Evolutionary conservation across 1,139 yeast genomes (phyloP).

Genomic region (Scheffersomyces quercinus): DNA sequence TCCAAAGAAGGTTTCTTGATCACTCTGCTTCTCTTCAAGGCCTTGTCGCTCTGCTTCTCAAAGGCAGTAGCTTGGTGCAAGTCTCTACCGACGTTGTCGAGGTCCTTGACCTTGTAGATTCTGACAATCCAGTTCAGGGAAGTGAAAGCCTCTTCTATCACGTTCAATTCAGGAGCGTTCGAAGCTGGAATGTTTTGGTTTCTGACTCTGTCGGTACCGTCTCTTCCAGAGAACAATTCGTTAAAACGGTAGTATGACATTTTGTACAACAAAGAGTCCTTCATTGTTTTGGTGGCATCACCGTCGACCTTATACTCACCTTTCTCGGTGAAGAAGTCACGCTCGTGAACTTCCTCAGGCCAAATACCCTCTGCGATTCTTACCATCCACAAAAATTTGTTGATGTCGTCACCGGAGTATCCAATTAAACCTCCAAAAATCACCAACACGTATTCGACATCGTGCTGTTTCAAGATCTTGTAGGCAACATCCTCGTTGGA

Average conservation of each 20-base stretch:
- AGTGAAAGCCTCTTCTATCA: conserved; percentile 92
- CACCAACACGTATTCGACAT: conserved; percentile 90
- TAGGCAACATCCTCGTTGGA: conserved; percentile 86
- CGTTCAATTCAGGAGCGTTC: conserved; percentile 63
- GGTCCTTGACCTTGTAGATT: conserved; percentile 87
- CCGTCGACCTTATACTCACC: conserved; percentile 91
- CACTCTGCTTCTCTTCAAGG: conserved; percentile 40
- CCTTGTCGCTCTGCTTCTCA: conserved; percentile 31
- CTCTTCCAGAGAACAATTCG: conserved; percentile 68
- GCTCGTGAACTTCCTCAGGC: conserved; percentile 95
- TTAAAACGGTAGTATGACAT: conserved; percentile 88
- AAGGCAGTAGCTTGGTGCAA: conserved; percentile 50
- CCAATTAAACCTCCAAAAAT: conserved; percentile 95
- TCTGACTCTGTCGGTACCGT: conserved; percentile 84
- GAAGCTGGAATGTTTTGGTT: conserved; percentile 67
- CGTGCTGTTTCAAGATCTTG: conserved; percentile 84
- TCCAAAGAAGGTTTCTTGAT: conserved; percentile 58
- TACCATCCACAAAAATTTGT: conserved; percentile 98
- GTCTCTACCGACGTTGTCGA: conserved; percentile 85
- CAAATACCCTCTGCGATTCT: conserved; percentile 98
- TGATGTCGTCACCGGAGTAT: conserved; percentile 94
- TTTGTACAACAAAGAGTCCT: conserved; percentile 88
- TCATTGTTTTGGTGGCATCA: conserved; percentile 81
- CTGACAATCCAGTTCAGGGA: conserved; percentile 97
- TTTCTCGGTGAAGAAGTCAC: conserved; percentile 75